Base-by-base conservation (phyloP, 2,329 filamentous ascomycete species). In the Davidsoniella australis region DNA sequence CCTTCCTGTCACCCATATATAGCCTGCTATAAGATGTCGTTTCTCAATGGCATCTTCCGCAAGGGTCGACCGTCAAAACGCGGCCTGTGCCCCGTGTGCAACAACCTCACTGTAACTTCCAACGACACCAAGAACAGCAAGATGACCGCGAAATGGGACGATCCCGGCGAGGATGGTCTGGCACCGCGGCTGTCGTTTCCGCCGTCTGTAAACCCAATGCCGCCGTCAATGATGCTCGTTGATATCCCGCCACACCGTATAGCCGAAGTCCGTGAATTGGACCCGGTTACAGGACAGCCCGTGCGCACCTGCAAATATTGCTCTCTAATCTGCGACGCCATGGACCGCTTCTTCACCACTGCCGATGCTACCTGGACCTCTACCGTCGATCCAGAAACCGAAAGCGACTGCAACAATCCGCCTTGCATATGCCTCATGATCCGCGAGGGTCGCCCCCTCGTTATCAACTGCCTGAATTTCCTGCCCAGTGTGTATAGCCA, bases 381-480 rank as follows among this genome's bases (percentile, higher is more conserved):
- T 36, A 16, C 33, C 3, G 16, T 42, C 14, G 47, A 52, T 18
- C 38, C 42, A 23, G 47, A 52, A 12, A 44, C 47, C 14, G 47
- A 52, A 18, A 38, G 41, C 12, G 50, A 52, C 36, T 42, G 38
- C 26, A 49, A 47, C 16, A 49, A 48, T 20, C 44, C 43, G 20
- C 43, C 50, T 12, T 52, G 47, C 29, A 49, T 52, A 29, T 52
- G 50, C 36, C 39, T 52, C 14, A 48, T 49, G 36, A 24, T 52
- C 18, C 43, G 47, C 14, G 50, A 52, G n/a, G 50, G 50, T n/a
- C 39, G 36, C 14, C 50, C 50, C 4, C 43, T 52, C 5, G 50
- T 52, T 23, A 52, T 52, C 39, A 52, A 48, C 39, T 52, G 50
- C 33, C 41, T 52, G 4, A 52, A 52, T 23, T 52, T 52, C 23